Percentiles rank a stretch among this genome's conserved stretches.
Evolutionary conservation across 352 stramenopile species (phyloP).

Genomic region (Phytophthora macrochlamydospora): DNA sequence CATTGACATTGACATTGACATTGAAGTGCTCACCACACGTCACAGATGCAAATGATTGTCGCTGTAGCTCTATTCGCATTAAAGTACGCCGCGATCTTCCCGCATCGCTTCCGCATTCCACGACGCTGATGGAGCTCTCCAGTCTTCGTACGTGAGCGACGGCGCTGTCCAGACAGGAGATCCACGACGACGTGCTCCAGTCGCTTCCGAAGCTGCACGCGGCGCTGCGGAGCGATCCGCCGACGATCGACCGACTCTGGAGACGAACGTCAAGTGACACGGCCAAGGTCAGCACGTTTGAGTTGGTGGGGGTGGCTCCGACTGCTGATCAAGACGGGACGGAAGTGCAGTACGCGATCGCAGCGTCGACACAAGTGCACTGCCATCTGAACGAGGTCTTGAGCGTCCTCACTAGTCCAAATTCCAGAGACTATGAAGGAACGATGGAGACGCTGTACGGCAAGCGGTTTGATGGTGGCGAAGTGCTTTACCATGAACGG

Average conservation of each 20-base stretch:
- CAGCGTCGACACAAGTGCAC: constrained; percentile 31
- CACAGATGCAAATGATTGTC: no score
- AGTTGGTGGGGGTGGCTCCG: constrained; percentile 13
- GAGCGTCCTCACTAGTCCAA: constrained; percentile 35
- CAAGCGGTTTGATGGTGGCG: constrained; percentile 24
- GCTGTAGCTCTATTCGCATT: no score
- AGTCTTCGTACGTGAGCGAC: no score
- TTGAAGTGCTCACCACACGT: no score
- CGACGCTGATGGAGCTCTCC: no score
- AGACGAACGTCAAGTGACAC: constrained; percentile 20
- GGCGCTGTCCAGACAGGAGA: constrained; percentile 2
- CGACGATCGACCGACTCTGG: neutral
- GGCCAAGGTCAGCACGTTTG: constrained; percentile 13
- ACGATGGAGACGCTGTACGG: constrained; percentile 38
- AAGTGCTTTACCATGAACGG: constrained; percentile 32
- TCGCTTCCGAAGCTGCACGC: constrained; percentile 22
- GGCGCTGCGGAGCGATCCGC: constrained; percentile 1
- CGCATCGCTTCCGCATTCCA: no score
- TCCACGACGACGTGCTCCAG: constrained; percentile 17
- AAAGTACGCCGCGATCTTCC: no score
- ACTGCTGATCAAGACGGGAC: constrained; percentile 10
- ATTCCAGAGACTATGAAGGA: constrained; percentile 31
- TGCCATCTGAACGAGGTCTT: constrained; percentile 52
- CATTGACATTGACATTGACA: no score
- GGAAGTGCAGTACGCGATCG: constrained; percentile 37